Evolutionary conservation across 148 eudicot genomes (phyloP).

Genomic region (Vaccinium darrowii): DNA sequence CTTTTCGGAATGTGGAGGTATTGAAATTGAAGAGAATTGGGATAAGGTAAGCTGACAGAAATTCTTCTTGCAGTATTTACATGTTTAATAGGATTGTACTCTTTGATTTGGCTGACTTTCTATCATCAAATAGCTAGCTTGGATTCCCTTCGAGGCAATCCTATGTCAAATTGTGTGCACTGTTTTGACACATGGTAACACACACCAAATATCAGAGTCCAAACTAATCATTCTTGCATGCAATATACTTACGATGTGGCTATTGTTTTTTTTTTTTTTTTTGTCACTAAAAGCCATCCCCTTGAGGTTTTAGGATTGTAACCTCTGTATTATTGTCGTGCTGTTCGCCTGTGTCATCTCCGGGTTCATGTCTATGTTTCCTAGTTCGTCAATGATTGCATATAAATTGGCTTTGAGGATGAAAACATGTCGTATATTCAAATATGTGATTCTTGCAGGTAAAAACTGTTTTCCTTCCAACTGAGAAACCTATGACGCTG

Average conservation of each 20-base stretch:
- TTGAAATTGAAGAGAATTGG: constrained; percentile 99
- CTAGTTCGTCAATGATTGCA: not conserved
- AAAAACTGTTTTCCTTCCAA: constrained; percentile 77
- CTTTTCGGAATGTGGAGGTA: constrained; percentile 99
- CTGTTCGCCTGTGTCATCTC: not conserved
- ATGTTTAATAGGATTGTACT: constrained; percentile 30
- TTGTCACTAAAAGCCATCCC: not conserved
- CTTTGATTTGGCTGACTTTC: not conserved
- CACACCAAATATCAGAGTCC: not conserved
- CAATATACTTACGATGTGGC: not conserved
- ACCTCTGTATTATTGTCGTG: not conserved
- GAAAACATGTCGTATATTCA: not conserved
- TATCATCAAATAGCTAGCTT: not conserved
- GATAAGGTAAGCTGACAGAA: constrained; percentile 62
- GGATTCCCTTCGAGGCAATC: not conserved
- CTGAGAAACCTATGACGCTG: constrained; percentile 68
- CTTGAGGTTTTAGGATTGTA: not conserved
- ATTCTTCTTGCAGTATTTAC: constrained; percentile 23
- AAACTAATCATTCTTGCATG: not conserved
- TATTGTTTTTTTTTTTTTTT: not conserved
- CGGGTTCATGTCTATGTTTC: not conserved
- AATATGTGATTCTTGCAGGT: constrained; percentile 45
- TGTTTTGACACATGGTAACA: not conserved
- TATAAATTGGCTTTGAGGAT: not conserved
- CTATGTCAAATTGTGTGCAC: not conserved